These are phyloP conservation scores for Mallotus japonicus DNA, from an alignment of 441 rosid species.

Conservation along the genomic window DNA sequence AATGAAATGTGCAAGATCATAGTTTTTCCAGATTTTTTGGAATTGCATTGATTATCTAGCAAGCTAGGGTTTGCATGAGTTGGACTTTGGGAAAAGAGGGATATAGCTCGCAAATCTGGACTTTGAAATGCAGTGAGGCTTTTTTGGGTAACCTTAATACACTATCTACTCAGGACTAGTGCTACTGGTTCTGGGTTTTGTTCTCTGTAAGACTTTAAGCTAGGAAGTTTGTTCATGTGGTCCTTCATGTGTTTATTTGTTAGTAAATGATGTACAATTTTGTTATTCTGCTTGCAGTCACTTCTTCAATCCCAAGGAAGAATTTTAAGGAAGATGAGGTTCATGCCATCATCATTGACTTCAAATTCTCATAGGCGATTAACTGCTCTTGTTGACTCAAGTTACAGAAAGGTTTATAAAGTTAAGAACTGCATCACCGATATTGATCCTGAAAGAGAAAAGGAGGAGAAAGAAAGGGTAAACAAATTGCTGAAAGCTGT, in stretches of 20 bases:
- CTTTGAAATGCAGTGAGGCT: neutral
- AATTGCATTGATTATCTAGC: neutral
- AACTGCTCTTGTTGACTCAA: conserved; percentile 96
- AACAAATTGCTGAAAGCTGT: conserved; percentile 21
- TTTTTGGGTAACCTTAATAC: neutral
- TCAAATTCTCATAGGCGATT: conserved; percentile 88
- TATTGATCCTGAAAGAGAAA: conserved; percentile 98
- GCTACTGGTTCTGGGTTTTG: neutral
- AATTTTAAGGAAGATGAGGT: conserved; percentile 87
- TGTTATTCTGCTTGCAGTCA: conserved; percentile 49
- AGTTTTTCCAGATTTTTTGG: neutral
- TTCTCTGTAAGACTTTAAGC: neutral
- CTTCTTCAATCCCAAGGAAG: conserved; percentile 99
- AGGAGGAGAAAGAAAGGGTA: conserved; percentile 96
- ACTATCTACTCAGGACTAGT: neutral
- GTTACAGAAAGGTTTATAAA: conserved; percentile 77
- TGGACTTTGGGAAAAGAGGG: neutral
- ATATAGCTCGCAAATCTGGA: neutral
- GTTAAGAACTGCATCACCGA: conserved; percentile 95
- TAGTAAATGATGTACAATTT: neutral
- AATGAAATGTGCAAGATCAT: no score
- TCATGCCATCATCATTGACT: conserved; percentile 88
- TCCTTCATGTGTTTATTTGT: neutral
- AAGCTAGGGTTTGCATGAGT: neutral
- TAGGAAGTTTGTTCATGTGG: neutral